Percentiles rank a stretch among this genome's conserved stretches.
Conservation (phyloP, 768 basidiomycete species). For the Tricholoma terreum region DNA sequence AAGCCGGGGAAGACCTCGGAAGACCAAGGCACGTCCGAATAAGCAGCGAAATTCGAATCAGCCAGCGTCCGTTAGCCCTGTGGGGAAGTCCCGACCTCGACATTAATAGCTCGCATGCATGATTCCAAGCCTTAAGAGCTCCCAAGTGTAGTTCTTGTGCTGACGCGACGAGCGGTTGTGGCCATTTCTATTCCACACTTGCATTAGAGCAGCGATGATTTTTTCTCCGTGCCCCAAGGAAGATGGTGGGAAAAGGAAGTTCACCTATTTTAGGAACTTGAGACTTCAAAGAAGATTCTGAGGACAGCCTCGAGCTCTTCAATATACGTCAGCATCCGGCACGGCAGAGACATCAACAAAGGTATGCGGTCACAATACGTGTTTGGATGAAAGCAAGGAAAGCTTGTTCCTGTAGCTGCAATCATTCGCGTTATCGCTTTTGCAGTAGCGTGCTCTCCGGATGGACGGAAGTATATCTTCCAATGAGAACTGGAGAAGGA, state of each 20-base stretch:
- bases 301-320: neutral
- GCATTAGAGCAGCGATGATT: neutral
- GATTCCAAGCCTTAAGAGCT: too few relatives aligned
- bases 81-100: neutral
- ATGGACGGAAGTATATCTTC: neutral
- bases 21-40: slow-evolving; percentile 1
- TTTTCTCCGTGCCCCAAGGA: neutral
- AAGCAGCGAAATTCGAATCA: slow-evolving; percentile 1
- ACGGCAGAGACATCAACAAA: neutral
- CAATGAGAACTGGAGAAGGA: neutral
- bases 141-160: too few relatives aligned
- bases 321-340: neutral
- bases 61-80: neutral
- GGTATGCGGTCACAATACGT: neutral
- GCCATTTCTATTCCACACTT: too few relatives aligned
- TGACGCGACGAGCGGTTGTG: too few relatives aligned
- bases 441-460: neutral
- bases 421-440: neutral
- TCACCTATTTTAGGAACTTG: neutral
- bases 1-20: neutral
- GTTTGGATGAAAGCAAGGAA: neutral
- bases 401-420: neutral
- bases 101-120: too few relatives aligned
- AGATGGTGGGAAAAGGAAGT: neutral
- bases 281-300: neutral